phyloP scores from a whole-genome alignment of 176 grass and related monocot genomes.

The Guadua angustifolia region DNA sequence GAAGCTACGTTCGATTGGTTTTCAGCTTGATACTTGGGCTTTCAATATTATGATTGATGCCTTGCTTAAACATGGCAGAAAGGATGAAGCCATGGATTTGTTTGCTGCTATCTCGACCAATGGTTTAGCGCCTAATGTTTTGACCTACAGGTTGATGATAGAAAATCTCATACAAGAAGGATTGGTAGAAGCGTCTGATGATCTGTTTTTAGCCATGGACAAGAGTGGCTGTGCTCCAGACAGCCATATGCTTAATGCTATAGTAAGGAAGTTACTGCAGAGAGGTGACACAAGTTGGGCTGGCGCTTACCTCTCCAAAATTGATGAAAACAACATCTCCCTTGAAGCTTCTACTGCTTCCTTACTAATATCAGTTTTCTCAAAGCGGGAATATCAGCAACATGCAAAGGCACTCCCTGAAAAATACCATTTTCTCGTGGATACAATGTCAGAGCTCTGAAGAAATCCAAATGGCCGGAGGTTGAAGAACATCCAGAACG shows the following conservation, averaged over 20 bases:
- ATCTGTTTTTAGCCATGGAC: slow-evolving; percentile 5
- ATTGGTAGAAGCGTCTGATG: not conserved
- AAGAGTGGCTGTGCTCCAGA: not conserved
- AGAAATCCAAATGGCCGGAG: too few relatives aligned
- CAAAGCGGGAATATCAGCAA: too few relatives aligned
- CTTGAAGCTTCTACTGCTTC: too few relatives aligned
- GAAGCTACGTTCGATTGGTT: not conserved
- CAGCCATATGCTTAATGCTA: not conserved
- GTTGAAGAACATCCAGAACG: too few relatives aligned
- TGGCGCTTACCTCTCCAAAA: slow-evolving; percentile 20
- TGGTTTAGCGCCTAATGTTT: not conserved
- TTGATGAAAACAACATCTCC: slow-evolving; percentile 22
- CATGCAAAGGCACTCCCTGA: too few relatives aligned
- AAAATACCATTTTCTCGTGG: too few relatives aligned
- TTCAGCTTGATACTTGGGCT: not conserved
- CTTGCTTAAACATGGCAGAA: not conserved
- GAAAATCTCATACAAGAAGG: not conserved
- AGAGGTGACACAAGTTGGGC: not conserved
- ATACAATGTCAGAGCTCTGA: too few relatives aligned
- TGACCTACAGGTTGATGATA: not conserved
- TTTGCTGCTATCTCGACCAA: not conserved
- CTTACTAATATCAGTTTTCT: too few relatives aligned
- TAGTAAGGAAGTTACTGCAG: not conserved
- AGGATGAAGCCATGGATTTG: not conserved
- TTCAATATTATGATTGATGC: slow-evolving; percentile 5